Percentiles rank a stretch among this genome's conserved stretches.
Evolutionary conservation across 345 rosid genomes (phyloP).

Genomic region (Chamaenerion angustifolium): DNA sequence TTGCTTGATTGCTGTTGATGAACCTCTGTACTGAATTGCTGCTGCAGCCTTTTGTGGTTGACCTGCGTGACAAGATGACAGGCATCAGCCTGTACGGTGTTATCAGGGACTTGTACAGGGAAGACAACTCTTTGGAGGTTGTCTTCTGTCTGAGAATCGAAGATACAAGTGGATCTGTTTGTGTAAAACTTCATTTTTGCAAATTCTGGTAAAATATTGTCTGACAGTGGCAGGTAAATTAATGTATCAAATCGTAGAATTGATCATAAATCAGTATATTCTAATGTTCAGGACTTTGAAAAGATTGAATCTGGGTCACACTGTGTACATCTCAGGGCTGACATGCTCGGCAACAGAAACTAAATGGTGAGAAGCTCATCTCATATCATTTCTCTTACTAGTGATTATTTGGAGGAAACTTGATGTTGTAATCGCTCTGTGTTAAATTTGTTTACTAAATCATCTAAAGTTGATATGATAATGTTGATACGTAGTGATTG

Average conservation of each 20-base stretch:
- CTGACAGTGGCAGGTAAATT: too few species aligned
- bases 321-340: constrained; percentile 59
- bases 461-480: too few species aligned
- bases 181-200: constrained; percentile 64
- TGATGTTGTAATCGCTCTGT: too few species aligned
- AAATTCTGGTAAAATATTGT: constrained; percentile 41
- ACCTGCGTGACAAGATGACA: constrained; percentile 68
- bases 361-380: constrained; percentile 26
- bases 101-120: constrained; percentile 36
- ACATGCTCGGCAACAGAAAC: constrained; percentile 46
- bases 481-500: too few species aligned
- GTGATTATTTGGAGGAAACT: too few species aligned
- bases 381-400: not conserved
- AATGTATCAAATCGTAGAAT: too few species aligned
- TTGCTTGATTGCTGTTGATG: too few species aligned
- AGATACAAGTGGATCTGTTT: constrained; percentile 58
- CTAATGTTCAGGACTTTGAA: constrained; percentile 61
- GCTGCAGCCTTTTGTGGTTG: constrained; percentile 53
- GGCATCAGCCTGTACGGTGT: constrained; percentile 75
- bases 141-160: constrained; percentile 52
- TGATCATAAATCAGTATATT: not conserved
- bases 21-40: not conserved
- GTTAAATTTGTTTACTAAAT: too few species aligned
- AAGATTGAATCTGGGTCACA: constrained; percentile 66
- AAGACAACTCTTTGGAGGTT: constrained; percentile 27